Evolutionary conservation across 208 protist species (phyloP), one percentile per base, ranked within the genome.

Genomic region (Acanthamoeba healyi): DNA sequence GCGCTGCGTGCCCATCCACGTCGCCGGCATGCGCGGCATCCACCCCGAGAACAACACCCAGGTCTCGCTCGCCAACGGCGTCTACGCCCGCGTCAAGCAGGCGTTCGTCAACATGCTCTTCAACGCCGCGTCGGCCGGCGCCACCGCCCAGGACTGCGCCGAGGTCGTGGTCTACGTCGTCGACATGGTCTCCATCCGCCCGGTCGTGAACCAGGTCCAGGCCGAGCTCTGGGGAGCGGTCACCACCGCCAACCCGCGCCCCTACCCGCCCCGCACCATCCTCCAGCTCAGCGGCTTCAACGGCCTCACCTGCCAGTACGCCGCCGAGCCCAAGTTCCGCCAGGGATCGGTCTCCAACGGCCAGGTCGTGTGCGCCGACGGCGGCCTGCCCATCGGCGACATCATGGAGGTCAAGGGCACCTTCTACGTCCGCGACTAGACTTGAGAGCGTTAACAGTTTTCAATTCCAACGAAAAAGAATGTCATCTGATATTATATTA

Each of bases 21-120:
- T 84, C n/a, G 74, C 74, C 42, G 74, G 74, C 74, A 84, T 84
- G 74, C 38, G 74, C 24, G 74, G 74, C 38, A 56, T 84, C 70
- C 70, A 79, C 70, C 70, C 70, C 26, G 38, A 84, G 26, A 84
- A 49, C 44, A 84, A 84, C 74, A 29, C 74, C 6, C 74, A 84
- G 74, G 74, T 84, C 67, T 36, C 29, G 26, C 42, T 84, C 0
- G 74, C 17, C 26, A 84, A 84, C 44, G 74, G 74, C 32, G 67
- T 56, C 74, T 84, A 84, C 74, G 2, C 2, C 44, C 74, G 74
- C n/a, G 74, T 84, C 42, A 84, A 84, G 74, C 74, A 84, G 44
- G 74, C 74, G 42, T 84, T 84, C 74, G 74, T 58, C 44, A 84
- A 84, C 74, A 84, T 84, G 74, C 74, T 84, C 74, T 58, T 26